phyloP scores from a whole-genome alignment of 257 asterid genomes.

The Jacaranda mimosifolia region DNA sequence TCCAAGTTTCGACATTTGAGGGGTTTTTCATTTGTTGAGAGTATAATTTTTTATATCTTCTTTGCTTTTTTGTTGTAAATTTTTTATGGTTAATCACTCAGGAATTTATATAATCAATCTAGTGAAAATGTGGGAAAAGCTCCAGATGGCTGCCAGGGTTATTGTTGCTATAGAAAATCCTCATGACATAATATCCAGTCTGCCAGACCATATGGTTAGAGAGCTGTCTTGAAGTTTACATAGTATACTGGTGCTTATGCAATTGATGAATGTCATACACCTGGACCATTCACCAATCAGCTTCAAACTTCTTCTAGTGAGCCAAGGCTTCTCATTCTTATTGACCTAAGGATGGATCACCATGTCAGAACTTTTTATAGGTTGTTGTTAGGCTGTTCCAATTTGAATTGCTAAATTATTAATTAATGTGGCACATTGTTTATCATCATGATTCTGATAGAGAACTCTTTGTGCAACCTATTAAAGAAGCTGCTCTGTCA shows the following conservation, averaged over 20 bases:
- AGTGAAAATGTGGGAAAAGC: slow-evolving; percentile 49
- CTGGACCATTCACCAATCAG: slow-evolving; percentile 51
- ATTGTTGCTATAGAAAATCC: slow-evolving; percentile 53
- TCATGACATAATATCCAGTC: slow-evolving; percentile 53
- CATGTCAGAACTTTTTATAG: slow-evolving; percentile 20
- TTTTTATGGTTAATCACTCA: background rate
- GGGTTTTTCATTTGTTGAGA: background rate
- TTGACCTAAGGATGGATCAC: slow-evolving; percentile 48
- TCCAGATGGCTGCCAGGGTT: slow-evolving; percentile 52
- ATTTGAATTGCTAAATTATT: background rate
- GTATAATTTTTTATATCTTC: background rate
- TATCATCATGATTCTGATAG: slow-evolving; percentile 6
- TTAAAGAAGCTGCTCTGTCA: slow-evolving; percentile 46
- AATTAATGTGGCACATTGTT: background rate
- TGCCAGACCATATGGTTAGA: slow-evolving; percentile 45
- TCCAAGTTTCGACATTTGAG: background rate
- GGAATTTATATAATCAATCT: slow-evolving; percentile 49
- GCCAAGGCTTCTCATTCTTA: slow-evolving; percentile 48
- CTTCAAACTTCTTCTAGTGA: slow-evolving; percentile 48
- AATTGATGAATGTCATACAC: slow-evolving; percentile 54
- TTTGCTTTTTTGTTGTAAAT: background rate
- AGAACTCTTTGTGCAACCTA: slow-evolving; percentile 33
- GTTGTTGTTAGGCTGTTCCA: background rate
- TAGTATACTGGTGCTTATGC: slow-evolving; percentile 50
- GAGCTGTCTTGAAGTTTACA: slow-evolving; percentile 53